Evolutionary conservation across 2,329 filamentous ascomycete genomes (phyloP).

Genomic region (Aureobasidium sp.): DNA sequence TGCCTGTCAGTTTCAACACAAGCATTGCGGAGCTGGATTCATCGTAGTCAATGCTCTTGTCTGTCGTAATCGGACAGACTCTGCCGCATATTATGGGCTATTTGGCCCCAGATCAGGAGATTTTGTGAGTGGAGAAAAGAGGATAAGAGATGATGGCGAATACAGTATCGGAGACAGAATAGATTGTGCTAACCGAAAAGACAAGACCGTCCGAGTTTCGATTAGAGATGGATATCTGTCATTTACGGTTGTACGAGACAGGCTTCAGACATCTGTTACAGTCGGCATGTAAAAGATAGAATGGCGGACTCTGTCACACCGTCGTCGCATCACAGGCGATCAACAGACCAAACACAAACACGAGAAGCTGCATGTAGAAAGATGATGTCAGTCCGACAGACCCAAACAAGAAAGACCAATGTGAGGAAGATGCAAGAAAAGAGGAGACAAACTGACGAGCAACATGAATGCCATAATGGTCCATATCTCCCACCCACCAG

Average conservation of each 20-base stretch:
- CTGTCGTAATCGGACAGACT: not conserved
- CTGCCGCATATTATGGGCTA: not conserved
- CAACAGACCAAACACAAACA: conserved; percentile 21
- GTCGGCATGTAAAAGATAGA: not conserved
- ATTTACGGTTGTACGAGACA: not conserved
- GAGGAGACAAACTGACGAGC: conserved; percentile 37
- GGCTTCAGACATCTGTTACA: not conserved
- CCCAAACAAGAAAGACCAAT: not conserved
- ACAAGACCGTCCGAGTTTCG: not conserved
- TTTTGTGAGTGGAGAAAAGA: not conserved
- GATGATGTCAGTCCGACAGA: not conserved
- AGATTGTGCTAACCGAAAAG: not conserved
- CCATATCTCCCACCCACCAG: conserved; percentile 54
- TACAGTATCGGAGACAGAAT: not conserved
- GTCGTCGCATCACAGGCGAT: conserved; percentile 18
- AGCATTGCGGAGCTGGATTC: not conserved
- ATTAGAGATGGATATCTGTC: not conserved
- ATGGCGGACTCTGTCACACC: not conserved
- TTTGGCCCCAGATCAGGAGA: not conserved
- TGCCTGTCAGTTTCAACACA: not conserved
- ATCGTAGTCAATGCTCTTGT: not conserved
- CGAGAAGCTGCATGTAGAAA: conserved; percentile 16
- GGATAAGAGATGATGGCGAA: not conserved
- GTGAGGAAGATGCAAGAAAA: conserved; percentile 14
- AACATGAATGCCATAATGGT: conserved; percentile 41